Base-by-base conservation (phyloP, 2,329 filamentous ascomycete genomes). In the Aspergillus brunneoviolaceus region DNA sequence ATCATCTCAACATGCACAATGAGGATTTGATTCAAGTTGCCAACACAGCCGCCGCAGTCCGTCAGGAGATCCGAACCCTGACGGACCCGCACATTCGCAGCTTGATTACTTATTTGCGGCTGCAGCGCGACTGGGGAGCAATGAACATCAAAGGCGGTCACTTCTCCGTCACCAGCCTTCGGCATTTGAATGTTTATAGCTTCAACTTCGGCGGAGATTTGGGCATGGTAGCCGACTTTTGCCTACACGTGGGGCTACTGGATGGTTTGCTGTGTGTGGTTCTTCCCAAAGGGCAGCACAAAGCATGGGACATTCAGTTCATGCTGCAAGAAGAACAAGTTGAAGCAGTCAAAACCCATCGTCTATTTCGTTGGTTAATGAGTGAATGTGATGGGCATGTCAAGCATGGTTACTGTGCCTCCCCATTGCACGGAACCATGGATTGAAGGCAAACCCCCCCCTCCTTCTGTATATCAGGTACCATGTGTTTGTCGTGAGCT, bases 151-250 rank as follows among this genome's bases (percentile, higher is more conserved):
- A 51, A 16, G 35, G 49, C 5, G 27, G 33, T 2, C 23, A 51
- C 2, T 9, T 45, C 16, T 51, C 25, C 5, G 42, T 42, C 33
- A 51, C 48, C n/a, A 57, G 55, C 35, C 42, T 50, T 12, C 25
- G 49, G 33, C 55, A 57, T 35, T 23, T 57, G 55, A 57, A 51
- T 11, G 35, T 57, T 4, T 51, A 45, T 16, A 23, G 21, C 6
- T 21, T 57, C 2, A 35, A 57, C 10, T 57, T 47, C 19, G 49
- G 55, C 19, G 23, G 31, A 4, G 3, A 11, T 7, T 7, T 57
- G 19, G 35, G 55, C 14, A 47, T 29, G 16, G 21, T 48, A 10
- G 10, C 39, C 2, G 39, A 47, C 2, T 55, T 55, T 19, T 27
- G 52, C 11, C 33, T 55, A 21, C 47, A 31, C 9, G 45, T 55